Percentiles rank a stretch among this genome's conserved stretches.
Evolutionary conservation across 371 early-diverging fungal species (phyloP).

Genomic region (Dinochytrium kinnereticum): DNA sequence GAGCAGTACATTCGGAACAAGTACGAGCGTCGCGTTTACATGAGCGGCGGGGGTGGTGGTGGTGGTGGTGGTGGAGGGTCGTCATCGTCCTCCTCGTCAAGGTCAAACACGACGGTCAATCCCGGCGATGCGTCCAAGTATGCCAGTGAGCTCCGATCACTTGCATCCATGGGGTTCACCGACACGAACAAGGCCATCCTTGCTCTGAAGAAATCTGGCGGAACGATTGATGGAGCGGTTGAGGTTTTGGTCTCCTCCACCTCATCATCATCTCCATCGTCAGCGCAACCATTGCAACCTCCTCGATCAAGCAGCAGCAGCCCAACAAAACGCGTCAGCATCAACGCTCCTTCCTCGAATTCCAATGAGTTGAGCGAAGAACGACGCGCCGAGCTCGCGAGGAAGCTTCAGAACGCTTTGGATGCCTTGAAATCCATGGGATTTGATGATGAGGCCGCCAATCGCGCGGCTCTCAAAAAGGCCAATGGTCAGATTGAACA

Average conservation of each 20-base stretch:
- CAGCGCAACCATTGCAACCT: constrained; percentile 30
- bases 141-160: constrained; percentile 21
- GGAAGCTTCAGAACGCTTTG: constrained; percentile 46
- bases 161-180: constrained; percentile 69
- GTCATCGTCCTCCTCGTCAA: not conserved
- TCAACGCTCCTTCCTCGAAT: not conserved
- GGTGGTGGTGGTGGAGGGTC: constrained; percentile 19
- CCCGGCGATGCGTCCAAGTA: constrained; percentile 22
- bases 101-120: not conserved
- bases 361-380: constrained; percentile 4
- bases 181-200: constrained; percentile 29
- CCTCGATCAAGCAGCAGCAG: constrained; percentile 19
- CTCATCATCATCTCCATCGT: constrained; percentile 21
- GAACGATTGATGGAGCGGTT: constrained; percentile 73
- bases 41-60: constrained; percentile 24
- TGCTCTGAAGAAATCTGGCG: constrained; percentile 63
- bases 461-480: constrained; percentile 30
- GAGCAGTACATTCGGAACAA: constrained; percentile 89
- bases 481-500: constrained; percentile 71
- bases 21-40: constrained; percentile 74
- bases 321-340: too few relatives aligned
- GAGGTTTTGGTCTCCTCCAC: constrained; percentile 62
- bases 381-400: constrained; percentile 27
- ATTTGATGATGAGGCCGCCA: constrained; percentile 44
- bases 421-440: constrained; percentile 60